Evolutionary conservation across 805 yeast genomes (phyloP).

Genomic region (Zygosaccharomyces rouxii): DNA sequence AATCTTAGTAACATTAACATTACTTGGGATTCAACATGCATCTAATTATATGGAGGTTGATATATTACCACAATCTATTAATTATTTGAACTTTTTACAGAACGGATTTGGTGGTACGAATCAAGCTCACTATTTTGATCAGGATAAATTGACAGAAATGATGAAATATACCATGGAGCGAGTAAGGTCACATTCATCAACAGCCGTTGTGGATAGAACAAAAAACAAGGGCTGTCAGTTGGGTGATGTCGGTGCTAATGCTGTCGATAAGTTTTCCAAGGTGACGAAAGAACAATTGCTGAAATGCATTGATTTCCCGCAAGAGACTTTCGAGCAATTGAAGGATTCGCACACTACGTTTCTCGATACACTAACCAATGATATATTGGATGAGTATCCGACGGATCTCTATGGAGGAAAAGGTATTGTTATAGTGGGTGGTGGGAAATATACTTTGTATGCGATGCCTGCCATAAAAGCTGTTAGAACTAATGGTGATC

Average conservation of each 20-base stretch:
- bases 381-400: conserved; percentile 12
- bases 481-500: conserved; percentile 54
- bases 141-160: conserved; percentile 2
- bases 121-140: conserved; percentile 3
- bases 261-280: conserved; percentile 9
- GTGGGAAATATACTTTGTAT: conserved; percentile 70
- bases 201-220: conserved; percentile 12
- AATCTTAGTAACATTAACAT: conserved; percentile 1
- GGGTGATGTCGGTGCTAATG: conserved; percentile 12
- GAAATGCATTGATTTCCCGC: conserved; percentile 17
- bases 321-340: conserved; percentile 9
- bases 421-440: conserved; percentile 59
- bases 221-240: conserved; percentile 12
- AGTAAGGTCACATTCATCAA: conserved; percentile 14
- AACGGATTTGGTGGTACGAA: not conserved
- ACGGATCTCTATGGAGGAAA: conserved; percentile 35
- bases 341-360: conserved; percentile 15
- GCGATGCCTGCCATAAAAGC: conserved; percentile 59
- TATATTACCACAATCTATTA: conserved; percentile 1
- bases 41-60: conserved; percentile 8
- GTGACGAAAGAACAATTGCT: conserved; percentile 14
- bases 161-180: conserved; percentile 10
- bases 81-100: not conserved
- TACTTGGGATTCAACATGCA: conserved; percentile 6
- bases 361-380: conserved; percentile 6